Conservation (phyloP, 495 filamentous ascomycete species). For the Rhizodiscina lignyota region DNA sequence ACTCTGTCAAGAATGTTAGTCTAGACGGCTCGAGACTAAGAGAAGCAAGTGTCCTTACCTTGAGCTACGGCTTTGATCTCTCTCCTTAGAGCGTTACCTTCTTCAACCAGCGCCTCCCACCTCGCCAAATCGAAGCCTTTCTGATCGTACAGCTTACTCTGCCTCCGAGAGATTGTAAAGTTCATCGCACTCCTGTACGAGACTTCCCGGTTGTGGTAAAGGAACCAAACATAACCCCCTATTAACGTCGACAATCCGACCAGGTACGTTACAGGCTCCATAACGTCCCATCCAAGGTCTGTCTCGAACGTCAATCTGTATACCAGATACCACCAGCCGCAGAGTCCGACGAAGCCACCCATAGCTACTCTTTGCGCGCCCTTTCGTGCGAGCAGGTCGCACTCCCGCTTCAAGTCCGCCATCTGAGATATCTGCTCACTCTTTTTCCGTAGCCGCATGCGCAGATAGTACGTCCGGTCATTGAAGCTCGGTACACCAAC, state of each 20-base stretch:
- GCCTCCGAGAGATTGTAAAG: conserved; percentile 62
- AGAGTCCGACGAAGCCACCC: conserved; percentile 53
- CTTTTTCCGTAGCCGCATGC: conserved; percentile 55
- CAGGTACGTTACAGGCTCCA: conserved; percentile 84
- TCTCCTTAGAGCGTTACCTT: conserved; percentile 58
- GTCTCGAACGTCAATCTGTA: conserved; percentile 68
- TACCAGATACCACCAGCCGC: conserved; percentile 66
- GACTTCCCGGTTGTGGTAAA: conserved; percentile 83
- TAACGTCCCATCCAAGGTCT: conserved; percentile 70
- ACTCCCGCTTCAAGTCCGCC: conserved; percentile 61
- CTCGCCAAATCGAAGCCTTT: conserved; percentile 56
- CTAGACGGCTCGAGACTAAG: no score
- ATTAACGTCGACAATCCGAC: conserved; percentile 71
- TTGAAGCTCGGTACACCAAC: conserved; percentile 75
- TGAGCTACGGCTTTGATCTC: conserved; percentile 77
- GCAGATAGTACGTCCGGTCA: conserved; percentile 76
- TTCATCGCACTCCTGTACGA: conserved; percentile 74
- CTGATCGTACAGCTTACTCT: conserved; percentile 57
- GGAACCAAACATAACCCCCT: conserved; percentile 81
- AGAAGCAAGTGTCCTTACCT: no score
- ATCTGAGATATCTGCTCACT: conserved; percentile 47
- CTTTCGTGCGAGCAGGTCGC: conserved; percentile 58
- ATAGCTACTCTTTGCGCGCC: conserved; percentile 67
- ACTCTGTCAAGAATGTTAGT: no score
- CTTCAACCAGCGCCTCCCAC: conserved; percentile 69